Conservation (phyloP, 2,329 filamentous ascomycete genomes). For the Cyphellophora attinorum region DNA sequence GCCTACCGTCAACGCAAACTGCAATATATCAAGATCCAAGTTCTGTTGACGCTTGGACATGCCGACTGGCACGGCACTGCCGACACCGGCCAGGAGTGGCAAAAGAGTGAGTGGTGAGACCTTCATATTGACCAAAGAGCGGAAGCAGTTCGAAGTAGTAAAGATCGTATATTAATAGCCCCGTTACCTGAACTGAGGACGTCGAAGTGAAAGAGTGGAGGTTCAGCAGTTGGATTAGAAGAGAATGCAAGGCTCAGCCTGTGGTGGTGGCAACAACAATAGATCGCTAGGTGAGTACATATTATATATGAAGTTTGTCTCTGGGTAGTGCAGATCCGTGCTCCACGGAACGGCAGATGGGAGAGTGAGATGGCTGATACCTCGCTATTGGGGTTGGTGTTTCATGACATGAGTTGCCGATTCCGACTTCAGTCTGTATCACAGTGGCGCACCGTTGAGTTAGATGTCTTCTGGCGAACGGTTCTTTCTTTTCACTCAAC, state of each 20-base stretch:
- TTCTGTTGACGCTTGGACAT: conserved; percentile 14
- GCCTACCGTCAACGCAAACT: conserved; percentile 30
- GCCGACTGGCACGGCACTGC: not conserved
- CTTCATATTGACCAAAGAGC: not conserved
- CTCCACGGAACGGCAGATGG: too few species aligned
- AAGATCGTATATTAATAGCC: too few species aligned
- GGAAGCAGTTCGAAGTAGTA: too few species aligned
- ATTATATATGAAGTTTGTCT: too few species aligned
- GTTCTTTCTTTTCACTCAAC: too few species aligned
- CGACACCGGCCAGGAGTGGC: not conserved
- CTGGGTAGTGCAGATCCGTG: too few species aligned
- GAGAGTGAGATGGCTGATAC: not conserved
- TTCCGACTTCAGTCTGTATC: too few species aligned
- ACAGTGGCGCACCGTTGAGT: too few species aligned
- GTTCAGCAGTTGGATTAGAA: not conserved
- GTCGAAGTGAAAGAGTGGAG: conserved; percentile 1
- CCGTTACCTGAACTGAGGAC: too few species aligned
- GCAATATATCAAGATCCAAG: conserved; percentile 46
- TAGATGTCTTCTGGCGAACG: too few species aligned
- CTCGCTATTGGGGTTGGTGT: not conserved
- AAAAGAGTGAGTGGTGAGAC: not conserved
- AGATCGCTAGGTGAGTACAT: too few species aligned
- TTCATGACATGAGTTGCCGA: not conserved
- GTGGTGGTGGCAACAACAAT: too few species aligned
- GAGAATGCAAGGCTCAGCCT: not conserved